Base-by-base conservation (phyloP, 768 basidiomycete genomes). In the Pleurotus citrinopileatus region DNA sequence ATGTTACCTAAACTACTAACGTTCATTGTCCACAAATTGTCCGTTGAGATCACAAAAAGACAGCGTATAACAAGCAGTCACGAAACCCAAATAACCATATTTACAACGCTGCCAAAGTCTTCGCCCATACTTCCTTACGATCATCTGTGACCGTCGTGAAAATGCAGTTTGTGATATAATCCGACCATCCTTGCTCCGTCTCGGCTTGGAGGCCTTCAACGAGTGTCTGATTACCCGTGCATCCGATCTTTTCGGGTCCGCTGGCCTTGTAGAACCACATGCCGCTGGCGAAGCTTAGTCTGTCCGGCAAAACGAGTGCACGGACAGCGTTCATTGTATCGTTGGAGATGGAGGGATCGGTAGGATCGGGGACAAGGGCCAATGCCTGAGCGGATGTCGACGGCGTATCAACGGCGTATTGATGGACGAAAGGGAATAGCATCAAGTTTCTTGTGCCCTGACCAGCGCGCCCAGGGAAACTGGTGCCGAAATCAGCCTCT, bases 231-330 rank as follows among this genome's bases (percentile, higher is more conserved):
- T 52, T 58, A 29, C 55, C 55, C 10, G 48, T 51, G 46, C 63
- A 64, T 13, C 60, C 61, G 22, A 42, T 58, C 48, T 61, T 53
- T 19, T 26, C 40, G 9, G 36, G 32, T 4, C 57, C 61, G 38
- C 59, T 60, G 29, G 47, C 51, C 40, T 37, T 64, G 53, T 63
- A 65, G 37, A 63, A 65, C 62, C 63, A 65, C 61, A 61, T 61
- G 9, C 58, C 62, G 47, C 57, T 59, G 7, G 62, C 62, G 45
- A 65, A 63, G 52, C 61, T 63, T 26, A 65, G 48, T 25, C 47
- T 23, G 29, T 65, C 63, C 15, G 42, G 17, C 17, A 65, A 52
- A 6, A 65, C 61, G 13, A 64, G 57, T 25, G 37, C 58, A 19
- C 58, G 56, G 37, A 64, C 53, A 19, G 53, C 57, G 40, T 61